phyloP scores from a whole-genome alignment of 2,329 filamentous ascomycete genomes.

The Lanzia echinophila region DNA sequence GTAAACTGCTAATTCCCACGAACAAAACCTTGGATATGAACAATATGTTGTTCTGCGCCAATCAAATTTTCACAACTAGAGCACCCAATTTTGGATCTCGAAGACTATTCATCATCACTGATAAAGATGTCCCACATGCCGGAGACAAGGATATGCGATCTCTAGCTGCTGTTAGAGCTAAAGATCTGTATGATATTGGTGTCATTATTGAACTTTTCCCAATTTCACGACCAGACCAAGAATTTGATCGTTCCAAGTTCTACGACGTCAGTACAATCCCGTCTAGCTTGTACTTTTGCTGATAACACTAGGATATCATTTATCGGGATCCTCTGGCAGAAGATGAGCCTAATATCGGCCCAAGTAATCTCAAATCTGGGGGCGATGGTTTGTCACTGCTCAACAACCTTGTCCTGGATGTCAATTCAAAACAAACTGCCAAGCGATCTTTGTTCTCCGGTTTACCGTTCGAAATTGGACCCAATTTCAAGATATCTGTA shows the following conservation, averaged over 20 bases:
- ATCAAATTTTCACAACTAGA: constrained; percentile 92
- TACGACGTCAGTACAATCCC: constrained; percentile 65
- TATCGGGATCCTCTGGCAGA: constrained; percentile 72
- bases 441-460: constrained; percentile 82
- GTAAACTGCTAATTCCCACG: constrained; percentile 63
- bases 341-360: constrained; percentile 52
- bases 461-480: constrained; percentile 80
- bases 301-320: constrained; percentile 66
- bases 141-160: constrained; percentile 66
- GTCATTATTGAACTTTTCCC: constrained; percentile 91
- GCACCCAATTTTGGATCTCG: constrained; percentile 91
- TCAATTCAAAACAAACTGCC: constrained; percentile 83
- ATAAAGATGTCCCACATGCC: constrained; percentile 80
- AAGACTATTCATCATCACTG: constrained; percentile 90
- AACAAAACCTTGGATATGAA: constrained; percentile 70
- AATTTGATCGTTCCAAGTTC: constrained; percentile 79
- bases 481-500: constrained; percentile 77
- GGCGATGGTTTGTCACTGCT: constrained; percentile 73
- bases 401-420: constrained; percentile 73
- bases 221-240: constrained; percentile 62
- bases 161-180: constrained; percentile 77
- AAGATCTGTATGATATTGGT: constrained; percentile 90
- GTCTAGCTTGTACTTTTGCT: constrained; percentile 12
- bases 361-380: constrained; percentile 53
- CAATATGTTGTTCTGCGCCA: constrained; percentile 88